These are phyloP conservation scores for Castanea sativa DNA, from an alignment of 306 rosid species.

Conservation along the genomic window DNA sequence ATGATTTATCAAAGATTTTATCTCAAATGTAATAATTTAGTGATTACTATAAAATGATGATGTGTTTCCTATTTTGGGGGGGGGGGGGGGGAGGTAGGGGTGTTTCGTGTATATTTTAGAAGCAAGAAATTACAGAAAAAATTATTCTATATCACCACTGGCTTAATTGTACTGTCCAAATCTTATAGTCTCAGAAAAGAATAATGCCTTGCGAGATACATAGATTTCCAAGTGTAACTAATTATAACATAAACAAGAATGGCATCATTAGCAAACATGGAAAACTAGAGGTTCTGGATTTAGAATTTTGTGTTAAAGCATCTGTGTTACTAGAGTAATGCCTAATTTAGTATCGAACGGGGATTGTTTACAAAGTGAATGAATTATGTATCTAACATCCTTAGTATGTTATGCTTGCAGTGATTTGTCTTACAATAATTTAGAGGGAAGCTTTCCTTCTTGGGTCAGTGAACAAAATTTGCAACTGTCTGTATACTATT, in stretches of 20 bases:
- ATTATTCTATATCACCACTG: neutral
- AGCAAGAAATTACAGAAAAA: neutral
- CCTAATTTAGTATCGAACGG: neutral
- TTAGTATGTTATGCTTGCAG: slow-evolving; percentile 43
- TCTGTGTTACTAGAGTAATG: neutral
- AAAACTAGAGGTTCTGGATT: neutral
- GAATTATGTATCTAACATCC: neutral
- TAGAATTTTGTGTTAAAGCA: neutral
- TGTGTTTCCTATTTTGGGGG: neutral
- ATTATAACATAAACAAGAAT: too few relatives aligned
- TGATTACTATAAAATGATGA: neutral
- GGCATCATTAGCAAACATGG: neutral
- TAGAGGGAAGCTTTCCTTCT: slow-evolving; percentile 68
- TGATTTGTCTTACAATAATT: slow-evolving; percentile 27
- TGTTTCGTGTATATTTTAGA: neutral
- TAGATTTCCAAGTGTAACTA: neutral
- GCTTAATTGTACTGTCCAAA: neutral
- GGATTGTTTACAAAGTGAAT: neutral
- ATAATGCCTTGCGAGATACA: neutral
- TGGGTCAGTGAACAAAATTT: slow-evolving; percentile 54
- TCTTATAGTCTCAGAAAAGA: neutral
- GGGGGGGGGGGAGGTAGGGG: too few relatives aligned
- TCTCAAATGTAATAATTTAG: too few relatives aligned
- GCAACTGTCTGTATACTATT: slow-evolving; percentile 48
- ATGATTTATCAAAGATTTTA: too few relatives aligned